Evolutionary conservation across 2,329 filamentous ascomycete genomes (phyloP).

Genomic region (Monosporascus sp.): DNA sequence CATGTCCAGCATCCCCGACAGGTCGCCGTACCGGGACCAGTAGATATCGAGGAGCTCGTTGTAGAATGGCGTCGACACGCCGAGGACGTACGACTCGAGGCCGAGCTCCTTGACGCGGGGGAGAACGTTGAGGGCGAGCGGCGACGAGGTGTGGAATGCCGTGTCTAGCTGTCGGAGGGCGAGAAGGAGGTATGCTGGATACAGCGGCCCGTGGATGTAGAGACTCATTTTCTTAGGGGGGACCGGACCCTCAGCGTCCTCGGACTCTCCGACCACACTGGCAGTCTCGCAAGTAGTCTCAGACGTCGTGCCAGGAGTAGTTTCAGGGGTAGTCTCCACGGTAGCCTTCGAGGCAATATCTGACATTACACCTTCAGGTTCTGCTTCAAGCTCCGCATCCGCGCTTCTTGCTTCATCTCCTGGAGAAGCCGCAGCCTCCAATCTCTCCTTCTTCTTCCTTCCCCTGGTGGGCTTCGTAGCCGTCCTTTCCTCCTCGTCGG

Average conservation of each 20-base stretch:
- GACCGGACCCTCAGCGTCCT: conserved; percentile 1
- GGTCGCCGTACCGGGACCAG: conserved; percentile 57
- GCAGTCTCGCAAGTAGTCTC: background rate
- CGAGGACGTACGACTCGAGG: conserved; percentile 65
- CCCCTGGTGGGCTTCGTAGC: conserved; percentile 3
- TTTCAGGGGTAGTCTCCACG: background rate
- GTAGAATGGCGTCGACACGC: conserved; percentile 65
- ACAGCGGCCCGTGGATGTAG: conserved; percentile 58
- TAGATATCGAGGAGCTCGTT: conserved; percentile 58
- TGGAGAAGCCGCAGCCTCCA: background rate
- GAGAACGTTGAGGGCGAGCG: conserved; percentile 55
- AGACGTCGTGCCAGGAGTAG: background rate
- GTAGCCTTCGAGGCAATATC: background rate
- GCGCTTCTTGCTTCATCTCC: conserved; percentile 1
- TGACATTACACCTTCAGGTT: background rate
- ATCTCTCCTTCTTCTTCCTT: conserved; percentile 6
- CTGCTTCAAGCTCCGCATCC: background rate
- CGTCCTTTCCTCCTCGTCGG: conserved; percentile 2
- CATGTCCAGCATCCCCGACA: conserved; percentile 47
- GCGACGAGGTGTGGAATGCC: conserved; percentile 53
- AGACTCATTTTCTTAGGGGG: conserved; percentile 35
- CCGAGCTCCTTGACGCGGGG: conserved; percentile 64
- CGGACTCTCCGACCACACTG: background rate
- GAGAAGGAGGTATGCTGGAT: conserved; percentile 54
- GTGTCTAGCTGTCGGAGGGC: conserved; percentile 53